phyloP scores from a whole-genome alignment of 2,329 filamentous ascomycete species.

The Dothidotthia symphoricarpi region DNA sequence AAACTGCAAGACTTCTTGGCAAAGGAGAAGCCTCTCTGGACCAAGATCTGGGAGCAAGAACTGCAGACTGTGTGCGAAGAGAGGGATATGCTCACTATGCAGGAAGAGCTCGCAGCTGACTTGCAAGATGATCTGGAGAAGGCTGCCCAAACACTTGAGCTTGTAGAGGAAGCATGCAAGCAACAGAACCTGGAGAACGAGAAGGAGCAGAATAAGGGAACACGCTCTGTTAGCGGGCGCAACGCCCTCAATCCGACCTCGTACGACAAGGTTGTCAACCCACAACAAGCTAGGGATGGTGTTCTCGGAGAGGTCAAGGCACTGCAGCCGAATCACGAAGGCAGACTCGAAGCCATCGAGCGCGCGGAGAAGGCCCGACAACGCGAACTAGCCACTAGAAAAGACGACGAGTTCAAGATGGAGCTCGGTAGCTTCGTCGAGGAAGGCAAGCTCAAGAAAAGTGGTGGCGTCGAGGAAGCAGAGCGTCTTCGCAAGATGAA shows the following conservation, averaged over 20 bases:
- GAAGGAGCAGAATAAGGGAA: constrained; percentile 51
- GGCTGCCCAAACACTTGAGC: constrained; percentile 84
- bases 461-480: constrained; percentile 89
- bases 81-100: constrained; percentile 88
- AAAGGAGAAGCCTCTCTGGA: constrained; percentile 93
- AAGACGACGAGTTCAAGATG: constrained; percentile 74
- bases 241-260: constrained; percentile 36
- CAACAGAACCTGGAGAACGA: constrained; percentile 81
- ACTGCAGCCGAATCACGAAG: constrained; percentile 90
- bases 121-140: constrained; percentile 94
- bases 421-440: constrained; percentile 83
- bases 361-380: constrained; percentile 90
- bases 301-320: constrained; percentile 91
- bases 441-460: constrained; percentile 92
- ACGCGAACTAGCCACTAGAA: constrained; percentile 78
- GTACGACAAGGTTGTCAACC: constrained; percentile 60
- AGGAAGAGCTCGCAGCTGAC: constrained; percentile 92
- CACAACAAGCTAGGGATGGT: constrained; percentile 80
- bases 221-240: constrained; percentile 51
- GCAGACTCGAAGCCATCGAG: constrained; percentile 90
- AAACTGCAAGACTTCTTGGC: constrained; percentile 91
- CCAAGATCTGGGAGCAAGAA: constrained; percentile 99
- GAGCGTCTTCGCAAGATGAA: constrained; percentile 80
- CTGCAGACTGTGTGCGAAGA: constrained; percentile 94
- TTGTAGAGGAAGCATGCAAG: constrained; percentile 97